A percentile compares a stretch with the other conserved stretches of the same genome.
These are phyloP conservation scores for Boletus reticulatus DNA, from an alignment of 768 basidiomycete species.

Conservation along the genomic window DNA sequence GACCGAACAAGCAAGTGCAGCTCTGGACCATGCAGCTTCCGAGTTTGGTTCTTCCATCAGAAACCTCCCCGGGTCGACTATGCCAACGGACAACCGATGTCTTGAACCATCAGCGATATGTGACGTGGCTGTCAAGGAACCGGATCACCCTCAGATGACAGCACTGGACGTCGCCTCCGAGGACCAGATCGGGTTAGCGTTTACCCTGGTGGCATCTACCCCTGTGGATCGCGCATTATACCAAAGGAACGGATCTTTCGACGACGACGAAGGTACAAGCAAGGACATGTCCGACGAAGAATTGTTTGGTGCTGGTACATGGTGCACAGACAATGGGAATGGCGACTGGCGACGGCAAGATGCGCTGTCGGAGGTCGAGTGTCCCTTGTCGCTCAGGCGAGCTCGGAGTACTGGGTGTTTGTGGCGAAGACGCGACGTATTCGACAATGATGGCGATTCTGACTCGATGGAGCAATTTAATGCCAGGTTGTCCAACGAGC, in stretches of 20 bases:
- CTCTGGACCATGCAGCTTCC: background rate
- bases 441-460: constrained; percentile 3
- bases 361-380: background rate
- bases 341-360: background rate
- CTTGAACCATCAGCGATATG: background rate
- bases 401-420: background rate
- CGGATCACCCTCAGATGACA: background rate
- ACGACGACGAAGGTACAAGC: background rate
- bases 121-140: background rate
- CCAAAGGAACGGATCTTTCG: background rate
- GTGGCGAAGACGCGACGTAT: background rate
- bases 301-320: background rate
- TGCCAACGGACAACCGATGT: background rate
- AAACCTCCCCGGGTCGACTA: background rate
- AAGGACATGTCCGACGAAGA: background rate
- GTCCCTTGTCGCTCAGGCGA: background rate
- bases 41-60: no score
- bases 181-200: background rate
- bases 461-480: constrained; percentile 12
- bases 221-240: background rate
- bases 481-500: background rate
- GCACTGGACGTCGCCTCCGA: background rate
- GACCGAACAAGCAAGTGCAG: background rate
- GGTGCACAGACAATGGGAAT: background rate
- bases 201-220: background rate